These are phyloP conservation scores for Tulasnella sp. DNA, from an alignment of 768 basidiomycete species.

Conservation along the genomic window DNA sequence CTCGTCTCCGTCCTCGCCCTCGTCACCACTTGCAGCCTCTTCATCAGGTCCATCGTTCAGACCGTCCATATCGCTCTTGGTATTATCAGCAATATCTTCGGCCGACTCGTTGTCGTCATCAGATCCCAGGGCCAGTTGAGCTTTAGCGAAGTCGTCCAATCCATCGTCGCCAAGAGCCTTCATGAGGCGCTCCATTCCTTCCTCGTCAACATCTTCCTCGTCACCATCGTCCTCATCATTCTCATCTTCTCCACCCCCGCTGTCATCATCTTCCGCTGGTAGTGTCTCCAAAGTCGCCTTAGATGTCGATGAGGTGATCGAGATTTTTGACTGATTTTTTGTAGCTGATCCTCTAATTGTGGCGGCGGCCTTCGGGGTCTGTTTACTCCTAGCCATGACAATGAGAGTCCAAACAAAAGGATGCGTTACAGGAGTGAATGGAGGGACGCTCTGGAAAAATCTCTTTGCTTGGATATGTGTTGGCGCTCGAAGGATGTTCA, in stretches of 20 bases:
- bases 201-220: slow-evolving; percentile 39
- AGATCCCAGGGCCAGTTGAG: slow-evolving; percentile 38
- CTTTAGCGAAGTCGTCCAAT: slow-evolving; percentile 51
- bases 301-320: not conserved
- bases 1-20: slow-evolving; percentile 27
- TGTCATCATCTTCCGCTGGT: slow-evolving; percentile 14
- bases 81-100: slow-evolving; percentile 25
- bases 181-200: slow-evolving; percentile 47
- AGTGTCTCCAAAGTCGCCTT: not conserved
- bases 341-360: no score
- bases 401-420: no score
- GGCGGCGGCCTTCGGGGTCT: no score
- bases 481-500: no score
- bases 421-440: no score
- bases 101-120: slow-evolving; percentile 28
- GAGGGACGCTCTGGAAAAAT: no score
- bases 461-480: no score
- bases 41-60: slow-evolving; percentile 10
- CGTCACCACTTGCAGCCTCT: slow-evolving; percentile 14
- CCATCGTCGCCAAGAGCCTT: slow-evolving; percentile 52
- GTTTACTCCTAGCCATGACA: no score
- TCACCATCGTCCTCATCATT: slow-evolving; percentile 18
- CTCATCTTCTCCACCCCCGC: slow-evolving; percentile 25
- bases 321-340: no score
- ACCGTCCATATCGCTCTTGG: slow-evolving; percentile 13